Evolutionary conservation across 2,329 filamentous ascomycete genomes (phyloP).

Genomic region (Fusarium citri): DNA sequence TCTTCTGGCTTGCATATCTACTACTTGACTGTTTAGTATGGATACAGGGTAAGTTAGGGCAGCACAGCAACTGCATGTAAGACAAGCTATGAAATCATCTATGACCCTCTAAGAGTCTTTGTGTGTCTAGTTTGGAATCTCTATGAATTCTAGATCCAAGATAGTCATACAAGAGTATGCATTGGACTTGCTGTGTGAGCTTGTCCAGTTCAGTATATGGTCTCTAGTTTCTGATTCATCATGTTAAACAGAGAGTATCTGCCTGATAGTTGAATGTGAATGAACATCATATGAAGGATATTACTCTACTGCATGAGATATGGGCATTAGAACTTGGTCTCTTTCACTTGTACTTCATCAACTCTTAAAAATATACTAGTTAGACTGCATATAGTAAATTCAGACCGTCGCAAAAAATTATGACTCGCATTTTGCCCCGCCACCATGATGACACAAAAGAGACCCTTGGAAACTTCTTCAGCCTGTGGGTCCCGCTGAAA

Average conservation of each 20-base stretch:
- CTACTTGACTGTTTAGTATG: neutral
- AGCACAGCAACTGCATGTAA: neutral
- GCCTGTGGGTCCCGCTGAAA: constrained; percentile 43
- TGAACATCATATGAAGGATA: neutral
- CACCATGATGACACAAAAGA: constrained; percentile 40
- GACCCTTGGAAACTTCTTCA: constrained; percentile 41
- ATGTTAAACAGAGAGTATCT: neutral
- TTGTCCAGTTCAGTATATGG: fast-evolving
- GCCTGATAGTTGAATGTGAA: too few species aligned
- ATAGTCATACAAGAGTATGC: fast-evolving
- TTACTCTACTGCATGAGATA: too few species aligned
- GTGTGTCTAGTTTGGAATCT: neutral
- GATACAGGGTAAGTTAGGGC: neutral
- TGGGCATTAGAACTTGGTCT: too few species aligned
- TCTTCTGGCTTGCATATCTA: too few species aligned
- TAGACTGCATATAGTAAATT: too few species aligned
- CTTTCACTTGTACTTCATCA: neutral
- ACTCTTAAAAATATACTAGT: too few species aligned
- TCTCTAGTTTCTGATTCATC: neutral
- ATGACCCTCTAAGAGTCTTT: fast-evolving
- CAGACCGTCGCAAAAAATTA: constrained; percentile 7
- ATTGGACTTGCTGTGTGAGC: fast-evolving
- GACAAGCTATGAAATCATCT: neutral
- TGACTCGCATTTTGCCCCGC: constrained; percentile 32
- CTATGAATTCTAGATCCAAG: neutral